Conservation (phyloP, 2,329 filamentous ascomycete genomes). For the Penicillium verrucosum region DNA sequence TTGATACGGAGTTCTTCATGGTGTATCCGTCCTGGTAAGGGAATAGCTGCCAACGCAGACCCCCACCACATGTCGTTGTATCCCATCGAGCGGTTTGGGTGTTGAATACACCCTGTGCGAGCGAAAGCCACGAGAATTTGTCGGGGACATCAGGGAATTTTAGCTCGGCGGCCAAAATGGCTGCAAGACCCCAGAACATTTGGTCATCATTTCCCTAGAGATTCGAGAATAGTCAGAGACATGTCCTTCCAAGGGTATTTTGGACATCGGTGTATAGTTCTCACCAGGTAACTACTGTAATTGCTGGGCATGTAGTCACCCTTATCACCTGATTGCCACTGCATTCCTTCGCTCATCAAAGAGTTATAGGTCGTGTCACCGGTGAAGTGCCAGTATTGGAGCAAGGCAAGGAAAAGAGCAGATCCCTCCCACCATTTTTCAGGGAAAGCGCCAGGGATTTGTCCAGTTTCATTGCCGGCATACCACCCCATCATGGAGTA, state of each 20-base stretch:
- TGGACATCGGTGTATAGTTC: background rate
- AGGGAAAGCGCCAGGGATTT: conserved; percentile 54
- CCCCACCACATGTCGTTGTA: conserved; percentile 63
- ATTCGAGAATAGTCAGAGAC: background rate
- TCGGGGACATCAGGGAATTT: conserved; percentile 58
- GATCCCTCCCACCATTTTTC: conserved; percentile 76
- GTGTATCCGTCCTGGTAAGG: conserved; percentile 70
- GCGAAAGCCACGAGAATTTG: conserved; percentile 47
- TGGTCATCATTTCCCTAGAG: conserved; percentile 65
- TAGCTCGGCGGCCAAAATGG: conserved; percentile 64
- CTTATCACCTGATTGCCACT: conserved; percentile 33
- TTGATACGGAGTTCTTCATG: conserved; percentile 80
- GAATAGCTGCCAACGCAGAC: conserved; percentile 79
- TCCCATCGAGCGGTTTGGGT: conserved; percentile 70
- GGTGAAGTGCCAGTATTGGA: conserved; percentile 69
- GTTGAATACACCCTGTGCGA: conserved; percentile 71
- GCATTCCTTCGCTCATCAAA: conserved; percentile 46
- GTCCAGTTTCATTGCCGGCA: conserved; percentile 50
- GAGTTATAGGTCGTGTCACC: conserved; percentile 63
- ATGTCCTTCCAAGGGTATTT: background rate
- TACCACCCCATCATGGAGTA: conserved; percentile 54
- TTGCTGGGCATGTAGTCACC: conserved; percentile 40
- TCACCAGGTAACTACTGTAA: conserved; percentile 34
- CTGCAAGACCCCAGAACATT: conserved; percentile 66
- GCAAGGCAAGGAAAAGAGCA: conserved; percentile 64